Percentiles rank a stretch among this genome's conserved stretches.
Conservation (phyloP, 371 early-diverging fungal genomes). For the Mortierella sp. region DNA sequence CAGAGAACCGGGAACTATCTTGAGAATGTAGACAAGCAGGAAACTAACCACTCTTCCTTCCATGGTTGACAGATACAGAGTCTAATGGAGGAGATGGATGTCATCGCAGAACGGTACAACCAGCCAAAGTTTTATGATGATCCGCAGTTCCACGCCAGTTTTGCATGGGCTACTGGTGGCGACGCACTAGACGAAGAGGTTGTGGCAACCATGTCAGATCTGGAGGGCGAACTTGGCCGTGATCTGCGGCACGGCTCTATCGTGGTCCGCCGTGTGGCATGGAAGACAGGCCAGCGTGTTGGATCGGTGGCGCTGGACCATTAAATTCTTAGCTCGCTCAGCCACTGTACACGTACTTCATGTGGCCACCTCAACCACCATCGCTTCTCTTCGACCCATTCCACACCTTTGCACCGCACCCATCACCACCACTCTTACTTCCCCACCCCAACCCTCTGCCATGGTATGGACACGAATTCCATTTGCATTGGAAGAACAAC, state of each 20-base stretch:
- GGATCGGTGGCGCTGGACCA: conserved; percentile 23
- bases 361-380: no score
- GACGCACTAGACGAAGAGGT: conserved; percentile 14
- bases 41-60: conserved; percentile 1
- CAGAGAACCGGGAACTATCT: background rate
- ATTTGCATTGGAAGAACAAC: no score
- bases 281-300: conserved; percentile 36
- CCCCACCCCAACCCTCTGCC: conserved; percentile 3
- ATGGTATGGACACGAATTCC: conserved; percentile 5
- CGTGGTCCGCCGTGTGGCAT: conserved; percentile 21
- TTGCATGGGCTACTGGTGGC: conserved; percentile 51
- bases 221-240: conserved; percentile 20
- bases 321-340: background rate
- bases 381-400: no score
- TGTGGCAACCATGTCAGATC: conserved; percentile 13
- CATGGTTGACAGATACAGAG: conserved; percentile 17
- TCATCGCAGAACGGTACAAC: conserved; percentile 24
- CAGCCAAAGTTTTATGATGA: conserved; percentile 44
- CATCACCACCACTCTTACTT: conserved; percentile 5
- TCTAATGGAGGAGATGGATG: conserved; percentile 43
- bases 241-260: conserved; percentile 39
- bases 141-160: conserved; percentile 50
- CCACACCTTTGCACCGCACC: background rate
- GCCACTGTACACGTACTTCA: no score
- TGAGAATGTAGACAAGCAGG: no score